A percentile compares a stretch with the other conserved stretches of the same genome.
phyloP scores from a whole-genome alignment of 371 early-diverging fungal species.

The Rhizopus arrhizus region DNA sequence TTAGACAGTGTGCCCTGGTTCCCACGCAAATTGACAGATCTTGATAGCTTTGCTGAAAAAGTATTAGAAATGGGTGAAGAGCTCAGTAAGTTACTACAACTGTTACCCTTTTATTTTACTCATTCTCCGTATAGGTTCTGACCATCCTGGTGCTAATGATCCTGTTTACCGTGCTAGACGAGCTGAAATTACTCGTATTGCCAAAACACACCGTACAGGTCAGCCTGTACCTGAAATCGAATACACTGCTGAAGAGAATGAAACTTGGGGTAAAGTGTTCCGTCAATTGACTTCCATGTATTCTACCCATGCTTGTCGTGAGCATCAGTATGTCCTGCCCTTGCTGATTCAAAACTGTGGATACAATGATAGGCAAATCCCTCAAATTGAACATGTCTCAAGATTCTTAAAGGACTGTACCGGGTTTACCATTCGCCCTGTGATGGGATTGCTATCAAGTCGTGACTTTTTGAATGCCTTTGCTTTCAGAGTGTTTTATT shows the following conservation, averaged over 20 bases:
- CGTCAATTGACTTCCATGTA: conserved; percentile 77
- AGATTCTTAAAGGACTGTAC: conserved; percentile 94
- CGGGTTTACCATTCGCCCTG: conserved; percentile 94
- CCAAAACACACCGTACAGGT: conserved; percentile 84
- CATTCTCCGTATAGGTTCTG: conserved; percentile 59
- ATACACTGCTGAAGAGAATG: conserved; percentile 81
- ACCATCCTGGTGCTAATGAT: conserved; percentile 95
- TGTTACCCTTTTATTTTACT: not conserved
- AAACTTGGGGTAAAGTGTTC: conserved; percentile 89
- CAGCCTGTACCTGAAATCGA: conserved; percentile 83
- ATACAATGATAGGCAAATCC: conserved; percentile 83
- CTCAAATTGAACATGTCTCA: conserved; percentile 91
- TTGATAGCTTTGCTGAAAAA: conserved; percentile 92
- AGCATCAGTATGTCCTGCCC: conserved; percentile 90
- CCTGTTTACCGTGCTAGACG: conserved; percentile 84
- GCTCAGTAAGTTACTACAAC: conserved; percentile 47
- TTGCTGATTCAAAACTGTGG: conserved; percentile 92
- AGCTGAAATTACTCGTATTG: conserved; percentile 83
- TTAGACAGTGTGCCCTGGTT: conserved; percentile 83
- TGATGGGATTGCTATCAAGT: conserved; percentile 92
- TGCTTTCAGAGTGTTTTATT: conserved; percentile 96
- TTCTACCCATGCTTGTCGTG: conserved; percentile 88
- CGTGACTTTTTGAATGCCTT: conserved; percentile 96
- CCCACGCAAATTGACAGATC: conserved; percentile 90
- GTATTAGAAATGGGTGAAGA: conserved; percentile 93